These are phyloP conservation scores for Cryptococcus amylolentus DNA, from an alignment of 1,284 basidiomycete genomes.

Conservation along the genomic window DNA sequence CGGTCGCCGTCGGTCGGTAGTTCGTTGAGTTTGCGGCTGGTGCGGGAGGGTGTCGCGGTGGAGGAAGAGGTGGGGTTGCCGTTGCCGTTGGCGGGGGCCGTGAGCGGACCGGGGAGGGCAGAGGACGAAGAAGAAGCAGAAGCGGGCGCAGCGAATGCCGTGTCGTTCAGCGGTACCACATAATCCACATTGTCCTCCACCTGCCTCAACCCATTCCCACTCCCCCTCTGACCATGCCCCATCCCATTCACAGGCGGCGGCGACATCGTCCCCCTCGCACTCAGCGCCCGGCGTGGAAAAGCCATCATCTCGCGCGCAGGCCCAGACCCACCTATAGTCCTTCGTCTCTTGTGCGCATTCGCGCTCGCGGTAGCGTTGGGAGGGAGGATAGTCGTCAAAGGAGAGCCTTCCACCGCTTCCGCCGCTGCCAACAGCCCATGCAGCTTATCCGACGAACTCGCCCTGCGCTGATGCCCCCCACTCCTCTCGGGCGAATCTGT, in stretches of 20 bases:
- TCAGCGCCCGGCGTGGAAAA: conserved; percentile 8
- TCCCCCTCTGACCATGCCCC: no score
- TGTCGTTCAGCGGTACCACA: conserved; percentile 23
- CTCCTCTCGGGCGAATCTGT: conserved; percentile 19
- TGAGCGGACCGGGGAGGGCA: background rate
- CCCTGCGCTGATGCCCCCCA: conserved; percentile 12
- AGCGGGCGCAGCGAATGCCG: conserved; percentile 7
- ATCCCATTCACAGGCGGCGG: conserved; percentile 15
- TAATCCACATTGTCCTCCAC: conserved; percentile 23
- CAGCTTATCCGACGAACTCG: conserved; percentile 37
- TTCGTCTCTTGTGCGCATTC: conserved; percentile 32
- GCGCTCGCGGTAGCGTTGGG: background rate
- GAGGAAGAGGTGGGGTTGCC: background rate
- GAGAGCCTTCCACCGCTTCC: conserved; percentile 42
- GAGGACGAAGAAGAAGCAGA: background rate
- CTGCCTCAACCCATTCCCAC: conserved; percentile 7
- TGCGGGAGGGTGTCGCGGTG: background rate
- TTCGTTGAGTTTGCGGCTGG: conserved; percentile 38
- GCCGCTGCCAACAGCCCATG: conserved; percentile 42
- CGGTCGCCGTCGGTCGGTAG: conserved; percentile 38
- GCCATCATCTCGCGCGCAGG: conserved; percentile 23
- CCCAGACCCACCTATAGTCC: conserved; percentile 35
- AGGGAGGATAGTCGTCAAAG: conserved; percentile 32
- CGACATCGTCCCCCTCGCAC: conserved; percentile 20
- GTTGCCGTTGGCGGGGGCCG: background rate